These are phyloP conservation scores for Oryza brachyantha DNA, from an alignment of 176 grass and related monocot species.

Conservation along the genomic window DNA sequence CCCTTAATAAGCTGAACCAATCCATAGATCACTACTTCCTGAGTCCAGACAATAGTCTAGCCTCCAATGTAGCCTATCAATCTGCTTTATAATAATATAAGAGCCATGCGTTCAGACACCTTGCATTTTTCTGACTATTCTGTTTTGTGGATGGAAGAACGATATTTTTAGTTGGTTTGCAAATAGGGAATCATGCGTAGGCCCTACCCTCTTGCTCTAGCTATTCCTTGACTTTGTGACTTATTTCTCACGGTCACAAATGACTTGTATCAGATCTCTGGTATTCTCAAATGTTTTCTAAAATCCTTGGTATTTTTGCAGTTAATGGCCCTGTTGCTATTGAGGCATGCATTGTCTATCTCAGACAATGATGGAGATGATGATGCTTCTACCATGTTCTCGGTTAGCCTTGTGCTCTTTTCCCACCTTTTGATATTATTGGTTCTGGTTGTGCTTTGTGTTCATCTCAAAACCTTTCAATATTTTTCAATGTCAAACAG, in stretches of 20 bases:
- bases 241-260: neutral
- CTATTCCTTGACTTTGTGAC: neutral
- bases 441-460: conserved; percentile 4
- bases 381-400: conserved; percentile 86
- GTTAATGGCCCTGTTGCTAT: conserved; percentile 81
- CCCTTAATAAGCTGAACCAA: neutral
- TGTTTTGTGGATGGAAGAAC: neutral
- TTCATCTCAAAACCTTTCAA: conserved; percentile 5
- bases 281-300: conserved; percentile 14
- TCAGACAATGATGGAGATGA: conserved; percentile 78
- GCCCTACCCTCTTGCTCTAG: neutral
- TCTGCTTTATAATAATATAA: neutral
- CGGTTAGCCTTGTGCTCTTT: conserved; percentile 38
- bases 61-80: neutral
- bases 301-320: conserved; percentile 30
- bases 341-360: conserved; percentile 79
- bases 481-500: conserved; percentile 38
- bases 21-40: neutral
- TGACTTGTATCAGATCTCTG: neutral
- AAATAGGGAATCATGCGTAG: neutral
- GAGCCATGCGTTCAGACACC: neutral
- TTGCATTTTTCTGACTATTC: neutral
- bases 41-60: neutral
- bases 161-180: conserved; percentile 19
- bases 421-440: neutral